Evolutionary conservation across 176 grass and related monocot species (phyloP), one percentile per base, ranked within the genome.

Genomic region (Guadua angustifolia): DNA sequence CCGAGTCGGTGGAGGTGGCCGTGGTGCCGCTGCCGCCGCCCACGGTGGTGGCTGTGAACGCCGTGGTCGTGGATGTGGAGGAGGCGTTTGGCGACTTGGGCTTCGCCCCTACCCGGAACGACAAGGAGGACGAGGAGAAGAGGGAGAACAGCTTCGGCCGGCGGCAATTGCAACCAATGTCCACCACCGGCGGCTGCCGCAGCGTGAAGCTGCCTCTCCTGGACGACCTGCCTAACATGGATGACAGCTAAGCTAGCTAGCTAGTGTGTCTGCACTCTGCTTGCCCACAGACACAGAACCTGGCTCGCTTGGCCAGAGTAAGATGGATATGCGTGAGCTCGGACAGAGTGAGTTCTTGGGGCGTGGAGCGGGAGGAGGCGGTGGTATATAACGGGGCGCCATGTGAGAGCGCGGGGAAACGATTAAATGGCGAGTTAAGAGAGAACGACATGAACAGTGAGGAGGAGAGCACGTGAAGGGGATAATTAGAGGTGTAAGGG

Each of bases 131-230:
- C 15, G 87, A 92, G 69, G 90, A 89, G 64, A 95, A 82, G 18
- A 83, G 19, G 70, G 83, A 86, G 74, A 92, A 81, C 9, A 95
- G 80, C 82, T 90, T 94, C 15, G 96, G 77, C 6, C 97, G 82
- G n/a, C 91, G 91, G 85, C 97, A 99, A 86, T 92, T 94, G 91
- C 97, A 99, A 52, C 97, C 97, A 15, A 96, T 78, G 88, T 99
- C 93, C 67, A 99, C 97, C 78, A 94, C 90, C 32, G 90, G 83
- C 69, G 93, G 97, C 14, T 92, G 91, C n/a, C 89, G 93, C 26
- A 92, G 53, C 63, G 83, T 46, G 78, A 92, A 86, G 79, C 88
- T 42, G 61, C 79, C 42, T 69, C 77, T 83, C 73, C 86, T 77
- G 4, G 80, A 77, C 75, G 84, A 53, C 71, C 33, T 83, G 38